A percentile compares a stretch with the other conserved stretches of the same genome.
These are phyloP conservation scores for Lagenaria siceraria DNA, from an alignment of 306 rosid genomes.

Conservation along the genomic window DNA sequence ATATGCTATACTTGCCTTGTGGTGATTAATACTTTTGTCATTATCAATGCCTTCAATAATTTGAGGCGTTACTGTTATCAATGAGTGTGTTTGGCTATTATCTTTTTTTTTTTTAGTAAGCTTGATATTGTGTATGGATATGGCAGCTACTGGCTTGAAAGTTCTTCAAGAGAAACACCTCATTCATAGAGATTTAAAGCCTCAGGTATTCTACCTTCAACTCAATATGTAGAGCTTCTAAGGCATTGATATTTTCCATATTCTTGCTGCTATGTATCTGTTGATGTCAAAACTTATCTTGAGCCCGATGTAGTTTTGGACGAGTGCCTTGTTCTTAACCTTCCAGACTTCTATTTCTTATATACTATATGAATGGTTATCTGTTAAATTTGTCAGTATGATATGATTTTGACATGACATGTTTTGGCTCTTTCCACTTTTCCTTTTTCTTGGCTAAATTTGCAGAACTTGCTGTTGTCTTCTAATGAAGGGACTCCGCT, in stretches of 20 bases:
- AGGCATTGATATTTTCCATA: conserved; percentile 16
- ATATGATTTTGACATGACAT: not conserved
- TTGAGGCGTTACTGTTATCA: not conserved
- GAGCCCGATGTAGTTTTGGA: not conserved
- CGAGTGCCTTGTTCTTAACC: not conserved
- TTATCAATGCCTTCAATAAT: not conserved
- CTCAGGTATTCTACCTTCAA: conserved; percentile 47
- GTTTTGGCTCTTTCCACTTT: not conserved
- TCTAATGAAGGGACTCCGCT: conserved; percentile 32
- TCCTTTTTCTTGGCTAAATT: conserved; percentile 8
- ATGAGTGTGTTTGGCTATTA: not conserved
- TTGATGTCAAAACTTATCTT: not conserved
- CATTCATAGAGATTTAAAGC: conserved; percentile 94
- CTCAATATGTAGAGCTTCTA: conserved; percentile 63
- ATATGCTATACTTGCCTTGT: not conserved
- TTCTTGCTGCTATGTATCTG: not conserved
- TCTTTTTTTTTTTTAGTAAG: not conserved
- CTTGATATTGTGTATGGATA: conserved; percentile 9
- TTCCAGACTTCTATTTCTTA: not conserved
- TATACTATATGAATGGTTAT: not conserved
- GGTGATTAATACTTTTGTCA: not conserved
- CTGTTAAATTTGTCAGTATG: conserved; percentile 1
- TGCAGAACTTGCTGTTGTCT: conserved; percentile 84
- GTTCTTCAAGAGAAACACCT: conserved; percentile 85
- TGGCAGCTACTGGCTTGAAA: conserved; percentile 69